These are phyloP conservation scores for Fusarium cyanostomum DNA, from an alignment of 2,329 filamentous ascomycete genomes.

Conservation along the genomic window DNA sequence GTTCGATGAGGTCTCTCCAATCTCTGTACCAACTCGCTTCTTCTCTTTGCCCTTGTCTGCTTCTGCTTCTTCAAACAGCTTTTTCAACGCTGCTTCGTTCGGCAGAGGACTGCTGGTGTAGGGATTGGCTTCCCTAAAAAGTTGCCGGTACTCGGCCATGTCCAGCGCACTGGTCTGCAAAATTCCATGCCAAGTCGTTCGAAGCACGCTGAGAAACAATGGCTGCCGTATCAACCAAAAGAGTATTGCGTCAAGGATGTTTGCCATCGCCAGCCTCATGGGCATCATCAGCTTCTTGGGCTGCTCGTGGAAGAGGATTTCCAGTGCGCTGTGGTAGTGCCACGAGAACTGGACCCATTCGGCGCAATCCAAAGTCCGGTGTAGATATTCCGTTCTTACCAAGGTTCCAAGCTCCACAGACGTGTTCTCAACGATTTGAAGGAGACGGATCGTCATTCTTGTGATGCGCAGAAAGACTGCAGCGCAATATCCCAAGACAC, in stretches of 20 bases:
- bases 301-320: constrained; percentile 41
- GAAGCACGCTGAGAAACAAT: constrained; percentile 37
- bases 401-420: constrained; percentile 35
- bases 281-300: constrained; percentile 43
- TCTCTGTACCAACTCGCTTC: not conserved
- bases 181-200: constrained; percentile 38
- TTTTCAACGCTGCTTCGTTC: constrained; percentile 27
- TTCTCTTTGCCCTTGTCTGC: not conserved
- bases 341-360: constrained; percentile 37
- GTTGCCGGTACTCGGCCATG: constrained; percentile 40
- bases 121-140: constrained; percentile 16
- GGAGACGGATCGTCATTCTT: constrained; percentile 41
- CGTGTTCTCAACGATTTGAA: constrained; percentile 42
- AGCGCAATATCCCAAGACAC: constrained; percentile 46
- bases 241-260: constrained; percentile 42
- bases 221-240: constrained; percentile 44
- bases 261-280: constrained; percentile 46
- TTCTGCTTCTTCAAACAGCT: constrained; percentile 31
- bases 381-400: constrained; percentile 24
- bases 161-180: constrained; percentile 41
- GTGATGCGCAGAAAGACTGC: constrained; percentile 45
- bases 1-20: not conserved
- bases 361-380: constrained; percentile 26
- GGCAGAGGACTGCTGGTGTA: constrained; percentile 26
- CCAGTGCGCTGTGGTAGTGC: constrained; percentile 45